Evolutionary conservation across 306 rosid species (phyloP), one percentile per base, ranked within the genome.

Genomic region (Cucumis cinereus): DNA sequence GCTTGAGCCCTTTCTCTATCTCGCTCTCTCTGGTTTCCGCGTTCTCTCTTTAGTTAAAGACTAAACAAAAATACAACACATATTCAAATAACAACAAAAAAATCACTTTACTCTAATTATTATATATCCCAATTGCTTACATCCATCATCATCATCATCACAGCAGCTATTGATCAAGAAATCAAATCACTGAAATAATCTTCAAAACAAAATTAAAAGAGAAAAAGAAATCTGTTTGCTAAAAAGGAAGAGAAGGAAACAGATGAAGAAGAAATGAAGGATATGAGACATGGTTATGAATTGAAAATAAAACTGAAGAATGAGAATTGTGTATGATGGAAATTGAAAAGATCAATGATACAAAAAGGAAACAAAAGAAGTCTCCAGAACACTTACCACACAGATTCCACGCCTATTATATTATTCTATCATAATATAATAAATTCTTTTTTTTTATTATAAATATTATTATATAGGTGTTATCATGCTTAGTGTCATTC

Each of bases 1-100:
- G 92, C 28, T 78, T 82, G 87, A 82, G 95, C 93, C 87, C 91
- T 86, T 85, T 88, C 95, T 54, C 97, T 90, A 70, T 86, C 97
- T 64, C 69, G 43, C 0, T 86, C 91, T 76, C 97, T 91, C 85
- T 89, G 91, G 75, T 78, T 91, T 81, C 97, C 95, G 56, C 97
- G 90, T 91, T 79, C 76, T 80, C 76, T 80, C 90, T 85, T 69
- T 81, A 69, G 95, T 91, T 83, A 89, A 89, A 79, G 81, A 53
- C 10, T 40, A 40, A 40, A 40, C 43, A 40, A 40, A 40, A 40
- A 40, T 0, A 38, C 12, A 55, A 55, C 8, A 0, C 20, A 55
- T 2, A 24, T 7, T 7, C 2, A 55, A n/a, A 20, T 2, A 23
- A n/a, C 12, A 23, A n/a, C 12, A 45, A 12, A 47, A 20, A 20